These are phyloP conservation scores for Fusarium zealandicum DNA, from an alignment of 2,329 filamentous ascomycete species.

Conservation along the genomic window DNA sequence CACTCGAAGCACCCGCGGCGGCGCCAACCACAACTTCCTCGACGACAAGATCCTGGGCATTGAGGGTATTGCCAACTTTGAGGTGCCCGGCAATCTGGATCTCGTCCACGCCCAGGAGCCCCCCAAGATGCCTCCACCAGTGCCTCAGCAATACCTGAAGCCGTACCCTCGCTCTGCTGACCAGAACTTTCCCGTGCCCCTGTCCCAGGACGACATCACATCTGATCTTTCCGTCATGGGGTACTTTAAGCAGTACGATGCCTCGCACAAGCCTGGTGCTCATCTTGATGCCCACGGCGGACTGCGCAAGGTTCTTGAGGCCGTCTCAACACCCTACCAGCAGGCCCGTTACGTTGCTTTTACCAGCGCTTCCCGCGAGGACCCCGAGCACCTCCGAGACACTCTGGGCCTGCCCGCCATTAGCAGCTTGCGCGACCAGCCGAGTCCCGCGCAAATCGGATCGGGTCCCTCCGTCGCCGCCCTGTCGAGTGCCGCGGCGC, in stretches of 20 bases:
- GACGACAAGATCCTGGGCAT: conserved; percentile 67
- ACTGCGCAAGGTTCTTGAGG: conserved; percentile 63
- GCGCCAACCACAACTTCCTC: conserved; percentile 60
- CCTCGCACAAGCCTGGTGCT: conserved; percentile 59
- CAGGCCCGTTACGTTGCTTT: conserved; percentile 59
- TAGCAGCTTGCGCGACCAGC: conserved; percentile 54
- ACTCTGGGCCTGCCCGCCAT: conserved; percentile 56
- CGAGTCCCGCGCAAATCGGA: conserved; percentile 40
- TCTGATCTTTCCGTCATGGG: conserved; percentile 66
- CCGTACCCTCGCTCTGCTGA: conserved; percentile 62
- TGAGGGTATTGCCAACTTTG: conserved; percentile 66
- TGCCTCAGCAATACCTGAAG: conserved; percentile 66
- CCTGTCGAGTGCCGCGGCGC: conserved; percentile 48
- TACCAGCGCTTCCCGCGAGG: conserved; percentile 54
- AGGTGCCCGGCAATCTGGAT: conserved; percentile 65
- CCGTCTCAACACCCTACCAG: conserved; percentile 57
- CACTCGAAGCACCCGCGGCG: conserved; percentile 66
- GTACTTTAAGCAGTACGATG: conserved; percentile 63
- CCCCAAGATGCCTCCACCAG: conserved; percentile 64
- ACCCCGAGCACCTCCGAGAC: conserved; percentile 59
- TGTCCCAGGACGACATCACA: conserved; percentile 60
- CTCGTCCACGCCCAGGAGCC: conserved; percentile 62
- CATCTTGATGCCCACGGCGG: conserved; percentile 63
- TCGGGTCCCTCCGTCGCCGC: conserved; percentile 36
- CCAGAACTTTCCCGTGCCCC: conserved; percentile 61